Percentiles rank a stretch among this genome's conserved stretches.
Conservation (phyloP, 768 basidiomycete species). For the Mrakia blollopis region DNA sequence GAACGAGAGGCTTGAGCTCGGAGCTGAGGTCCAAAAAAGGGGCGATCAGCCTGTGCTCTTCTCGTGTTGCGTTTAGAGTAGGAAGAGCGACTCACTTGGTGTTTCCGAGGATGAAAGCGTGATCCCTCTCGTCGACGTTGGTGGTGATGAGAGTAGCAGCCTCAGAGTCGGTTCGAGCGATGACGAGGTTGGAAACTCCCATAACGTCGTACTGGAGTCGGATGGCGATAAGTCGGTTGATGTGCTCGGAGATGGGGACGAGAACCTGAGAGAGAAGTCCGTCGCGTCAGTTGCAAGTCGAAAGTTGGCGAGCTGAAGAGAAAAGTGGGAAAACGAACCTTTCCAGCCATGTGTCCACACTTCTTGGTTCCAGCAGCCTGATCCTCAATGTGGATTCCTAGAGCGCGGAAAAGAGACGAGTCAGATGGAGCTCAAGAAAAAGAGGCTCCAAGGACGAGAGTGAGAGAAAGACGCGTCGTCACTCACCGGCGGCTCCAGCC, state of each 20-base stretch:
- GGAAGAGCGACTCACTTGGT: constrained; percentile 53
- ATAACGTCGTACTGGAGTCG: constrained; percentile 97
- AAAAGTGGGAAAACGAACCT: constrained; percentile 36
- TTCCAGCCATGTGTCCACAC: constrained; percentile 49
- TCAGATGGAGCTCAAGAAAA: background rate
- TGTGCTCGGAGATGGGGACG: constrained; percentile 95
- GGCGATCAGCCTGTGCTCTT: background rate
- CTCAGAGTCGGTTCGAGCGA: constrained; percentile 94
- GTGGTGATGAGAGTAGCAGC: constrained; percentile 94
- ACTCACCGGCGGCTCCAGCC: constrained; percentile 81
- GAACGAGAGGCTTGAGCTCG: constrained; percentile 57
- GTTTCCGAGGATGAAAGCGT: constrained; percentile 88
- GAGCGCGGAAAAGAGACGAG: background rate
- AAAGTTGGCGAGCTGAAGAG: no score
- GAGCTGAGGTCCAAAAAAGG: constrained; percentile 46
- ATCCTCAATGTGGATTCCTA: constrained; percentile 83
- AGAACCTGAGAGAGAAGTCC: constrained; percentile 73
- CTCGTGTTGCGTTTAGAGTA: no score
- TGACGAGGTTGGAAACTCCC: constrained; percentile 90
- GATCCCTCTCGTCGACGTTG: constrained; percentile 96
- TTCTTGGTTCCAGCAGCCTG: constrained; percentile 73
- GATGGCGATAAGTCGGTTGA: constrained; percentile 94
- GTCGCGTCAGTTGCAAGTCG: background rate
- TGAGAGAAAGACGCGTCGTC: background rate
- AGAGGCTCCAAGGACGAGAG: background rate